Base-by-base conservation (phyloP, 768 basidiomycete genomes). In the Leccinum broughii region DNA sequence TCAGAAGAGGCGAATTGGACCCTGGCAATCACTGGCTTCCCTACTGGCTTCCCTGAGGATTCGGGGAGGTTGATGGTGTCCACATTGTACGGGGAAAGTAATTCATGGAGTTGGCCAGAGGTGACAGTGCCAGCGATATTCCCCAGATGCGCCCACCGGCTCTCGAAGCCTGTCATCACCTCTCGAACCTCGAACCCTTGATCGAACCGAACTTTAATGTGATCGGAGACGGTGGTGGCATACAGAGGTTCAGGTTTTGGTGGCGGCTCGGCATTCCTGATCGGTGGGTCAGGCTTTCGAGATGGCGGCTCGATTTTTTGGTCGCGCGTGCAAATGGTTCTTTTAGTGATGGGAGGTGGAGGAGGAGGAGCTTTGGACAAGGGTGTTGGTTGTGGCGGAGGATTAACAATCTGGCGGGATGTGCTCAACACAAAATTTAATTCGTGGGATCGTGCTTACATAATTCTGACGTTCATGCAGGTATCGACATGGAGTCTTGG, bases 91-190 rank as follows among this genome's bases (percentile, higher is more conserved):
- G 72, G 71, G 0, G 65, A 51, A 17, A 89, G 73, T 0, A 85
- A 55, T 2, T 65, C 44, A 3, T 62, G 61, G 9, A 92, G 59
- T 0, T 74, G 72, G 1, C 61, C 65, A 0, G 73, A 62, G 2
- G 74, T 71, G 14, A 80, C 75, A 0, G 61, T 61, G 0, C 61
- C 41, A 0, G 83, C 81, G 4, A 92, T 66, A 24, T 86, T 82
- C 5, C 77, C 76, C 2, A 93, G 62, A 39, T 79, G 75, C 9
- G 92, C 67, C 77, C 83, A 85, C 6, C 80, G 81, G 0, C 86
- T 86, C 65, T 93, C 90, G 46, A 91, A 87, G 1, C 86, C 86
- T 1, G 90, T 91, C 7, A 72, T 71, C 6, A 92, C 68, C 0
- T 83, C 78, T 26, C 76, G 70, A 3, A 92, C 78, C 2, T 78